Evolutionary conservation across 495 filamentous ascomycete species (phyloP).

Genomic region (Xylaria nigripes): DNA sequence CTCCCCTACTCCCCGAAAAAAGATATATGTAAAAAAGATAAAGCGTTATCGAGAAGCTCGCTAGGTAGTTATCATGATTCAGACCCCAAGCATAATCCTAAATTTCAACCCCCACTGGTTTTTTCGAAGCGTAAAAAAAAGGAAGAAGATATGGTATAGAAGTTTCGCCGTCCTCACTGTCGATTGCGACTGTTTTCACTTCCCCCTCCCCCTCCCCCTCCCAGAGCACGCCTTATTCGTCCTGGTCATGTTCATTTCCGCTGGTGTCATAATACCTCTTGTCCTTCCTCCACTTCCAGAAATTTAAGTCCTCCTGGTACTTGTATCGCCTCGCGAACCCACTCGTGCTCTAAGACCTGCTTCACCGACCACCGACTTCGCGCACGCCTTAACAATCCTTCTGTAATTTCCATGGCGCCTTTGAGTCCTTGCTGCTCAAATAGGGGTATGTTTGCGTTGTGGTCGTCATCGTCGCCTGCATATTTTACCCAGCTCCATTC

Average conservation of each 20-base stretch:
- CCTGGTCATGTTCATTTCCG: neutral
- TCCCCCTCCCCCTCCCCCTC: neutral
- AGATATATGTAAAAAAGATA: neutral
- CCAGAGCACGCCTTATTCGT: neutral
- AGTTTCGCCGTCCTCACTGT: neutral
- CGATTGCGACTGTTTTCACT: neutral
- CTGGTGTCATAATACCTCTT: conserved; percentile 35
- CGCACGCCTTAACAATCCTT: conserved; percentile 72
- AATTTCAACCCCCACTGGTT: neutral
- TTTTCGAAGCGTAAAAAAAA: neutral
- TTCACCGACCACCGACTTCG: conserved; percentile 64
- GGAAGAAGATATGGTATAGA: neutral
- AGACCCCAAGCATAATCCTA: neutral
- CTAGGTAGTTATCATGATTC: too few species aligned
- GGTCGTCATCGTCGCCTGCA: conserved; percentile 59
- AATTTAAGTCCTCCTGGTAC: conserved; percentile 63
- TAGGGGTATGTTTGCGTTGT: conserved; percentile 38
- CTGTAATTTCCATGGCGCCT: conserved; percentile 71
- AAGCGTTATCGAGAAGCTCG: too few species aligned
- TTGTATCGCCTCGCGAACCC: conserved; percentile 66
- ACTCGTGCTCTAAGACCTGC: conserved; percentile 60
- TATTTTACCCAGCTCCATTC: conserved; percentile 93
- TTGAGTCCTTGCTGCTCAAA: conserved; percentile 54
- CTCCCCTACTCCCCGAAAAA: neutral
- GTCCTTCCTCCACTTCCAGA: conserved; percentile 55